Evolutionary conservation across 2,329 filamentous ascomycete species (phyloP), one percentile per base, ranked within the genome.

Genomic region (Emericellopsis atlantica): DNA sequence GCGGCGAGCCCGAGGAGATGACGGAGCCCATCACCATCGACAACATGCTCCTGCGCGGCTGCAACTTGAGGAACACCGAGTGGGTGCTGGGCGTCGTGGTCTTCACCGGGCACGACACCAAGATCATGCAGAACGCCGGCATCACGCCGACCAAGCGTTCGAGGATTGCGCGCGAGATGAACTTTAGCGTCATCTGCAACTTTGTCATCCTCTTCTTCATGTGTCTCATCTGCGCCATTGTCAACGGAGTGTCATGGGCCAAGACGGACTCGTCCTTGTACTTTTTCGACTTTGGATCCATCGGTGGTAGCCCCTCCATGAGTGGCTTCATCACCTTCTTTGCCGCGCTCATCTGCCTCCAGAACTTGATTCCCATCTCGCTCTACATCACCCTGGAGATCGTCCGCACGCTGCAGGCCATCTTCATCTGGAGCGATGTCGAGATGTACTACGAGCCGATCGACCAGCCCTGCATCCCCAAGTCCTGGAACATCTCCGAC

Each of bases 111-210:
- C 80, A 89, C 54, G 90, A 98, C 58, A 95, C 90, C 29, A 98
- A 96, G 66, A 96, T 95, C 58, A 98, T 98, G 92, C 84, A 95
- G 67, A 98, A 98, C 57, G 85, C 92, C 23, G 92, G 92, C 45
- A 82, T 90, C 46, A 98, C 92, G 2, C 92, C 93, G 11, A 94
- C 79, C 58, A 98, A 98, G 67, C 84, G 90, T 46, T 79, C 92
- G 32, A 80, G 86, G 49, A 89, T 98, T 52, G 86, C 89, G 40
- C 82, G 87, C 47, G 89, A 95, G 58, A 74, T 98, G 50, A 98
- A 98, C 66, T 93, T 87, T 75, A 95, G 95, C 60, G 89, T 98
- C 59, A 74, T 96, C 45, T 94, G 89, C 73, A 98, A 98, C 62
- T 96, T 98, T 56, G 69, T 84, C 51, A 79, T 98, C 50, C 74